Conservation (phyloP, 495 filamentous ascomycete species). For the Xylaria longipes region DNA sequence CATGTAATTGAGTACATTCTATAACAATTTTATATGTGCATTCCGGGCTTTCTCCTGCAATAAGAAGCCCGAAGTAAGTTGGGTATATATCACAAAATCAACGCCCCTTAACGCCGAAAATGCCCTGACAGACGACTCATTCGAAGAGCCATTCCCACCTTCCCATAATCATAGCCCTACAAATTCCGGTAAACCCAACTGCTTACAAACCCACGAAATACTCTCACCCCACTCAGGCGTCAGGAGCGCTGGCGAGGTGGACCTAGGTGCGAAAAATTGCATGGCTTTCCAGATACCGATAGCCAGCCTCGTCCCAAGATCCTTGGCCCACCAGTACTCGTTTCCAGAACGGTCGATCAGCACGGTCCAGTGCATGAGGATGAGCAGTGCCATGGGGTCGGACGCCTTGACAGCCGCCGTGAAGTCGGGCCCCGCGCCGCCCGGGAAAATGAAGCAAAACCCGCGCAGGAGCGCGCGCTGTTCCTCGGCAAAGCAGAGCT, state of each 20-base stretch:
- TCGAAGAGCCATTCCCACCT: background rate
- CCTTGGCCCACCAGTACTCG: conserved; percentile 29
- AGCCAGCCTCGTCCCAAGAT: conserved; percentile 16
- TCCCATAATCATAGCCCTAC: background rate
- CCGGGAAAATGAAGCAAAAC: conserved; percentile 35
- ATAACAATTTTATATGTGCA: background rate
- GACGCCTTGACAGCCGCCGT: conserved; percentile 32
- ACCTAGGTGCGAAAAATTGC: conserved; percentile 11
- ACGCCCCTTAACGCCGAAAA: conserved; percentile 11
- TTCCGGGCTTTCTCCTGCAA: background rate
- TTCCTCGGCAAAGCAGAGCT: conserved; percentile 39
- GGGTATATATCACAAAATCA: conserved; percentile 13
- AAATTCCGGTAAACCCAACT: conserved; percentile 17
- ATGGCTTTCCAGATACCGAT: conserved; percentile 24
- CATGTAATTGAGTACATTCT: background rate
- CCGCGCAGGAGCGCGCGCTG: conserved; percentile 33
- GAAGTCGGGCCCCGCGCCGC: conserved; percentile 36
- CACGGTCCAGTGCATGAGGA: conserved; percentile 43
- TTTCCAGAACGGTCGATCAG: conserved; percentile 29
- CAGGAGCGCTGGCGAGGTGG: conserved; percentile 5
- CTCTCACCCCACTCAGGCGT: conserved; percentile 23
- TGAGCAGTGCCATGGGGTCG: conserved; percentile 44
- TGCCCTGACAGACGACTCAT: background rate
- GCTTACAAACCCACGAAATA: conserved; percentile 22
- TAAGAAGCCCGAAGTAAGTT: background rate